Evolutionary conservation across 2,329 filamentous ascomycete genomes (phyloP).

Genomic region (Penicillium sp.): DNA sequence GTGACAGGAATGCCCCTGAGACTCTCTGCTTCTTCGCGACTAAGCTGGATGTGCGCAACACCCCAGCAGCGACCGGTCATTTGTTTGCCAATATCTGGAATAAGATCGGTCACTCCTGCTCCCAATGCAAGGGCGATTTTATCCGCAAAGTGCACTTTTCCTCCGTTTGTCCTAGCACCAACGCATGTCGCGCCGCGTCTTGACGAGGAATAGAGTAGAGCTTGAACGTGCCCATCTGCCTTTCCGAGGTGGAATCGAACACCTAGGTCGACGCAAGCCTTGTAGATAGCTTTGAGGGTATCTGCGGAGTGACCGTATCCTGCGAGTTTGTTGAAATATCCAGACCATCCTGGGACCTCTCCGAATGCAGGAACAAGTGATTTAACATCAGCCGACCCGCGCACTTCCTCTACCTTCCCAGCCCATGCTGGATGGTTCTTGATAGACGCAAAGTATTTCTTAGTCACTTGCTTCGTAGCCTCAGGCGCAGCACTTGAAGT

Average conservation of each 20-base stretch:
- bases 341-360: no score
- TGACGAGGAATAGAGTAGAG: not conserved
- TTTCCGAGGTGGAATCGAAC: not conserved
- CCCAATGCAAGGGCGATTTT: not conserved
- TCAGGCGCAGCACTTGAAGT: not conserved
- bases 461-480: not conserved
- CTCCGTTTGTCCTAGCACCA: not conserved
- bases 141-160: not conserved
- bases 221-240: not conserved
- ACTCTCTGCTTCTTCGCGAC: not conserved
- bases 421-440: not conserved
- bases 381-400: no score
- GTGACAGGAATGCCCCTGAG: not conserved
- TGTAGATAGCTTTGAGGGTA: not conserved
- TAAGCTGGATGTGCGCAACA: not conserved
- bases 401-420: no score
- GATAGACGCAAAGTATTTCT: not conserved
- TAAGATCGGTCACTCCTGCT: not conserved
- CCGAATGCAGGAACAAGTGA: no score
- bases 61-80: not conserved
- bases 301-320: not conserved
- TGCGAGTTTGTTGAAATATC: not conserved
- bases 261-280: not conserved
- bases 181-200: not conserved
- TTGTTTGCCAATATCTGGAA: not conserved